Base-by-base conservation (phyloP, 208 protist species). In the Trypanosoma mega region DNA sequence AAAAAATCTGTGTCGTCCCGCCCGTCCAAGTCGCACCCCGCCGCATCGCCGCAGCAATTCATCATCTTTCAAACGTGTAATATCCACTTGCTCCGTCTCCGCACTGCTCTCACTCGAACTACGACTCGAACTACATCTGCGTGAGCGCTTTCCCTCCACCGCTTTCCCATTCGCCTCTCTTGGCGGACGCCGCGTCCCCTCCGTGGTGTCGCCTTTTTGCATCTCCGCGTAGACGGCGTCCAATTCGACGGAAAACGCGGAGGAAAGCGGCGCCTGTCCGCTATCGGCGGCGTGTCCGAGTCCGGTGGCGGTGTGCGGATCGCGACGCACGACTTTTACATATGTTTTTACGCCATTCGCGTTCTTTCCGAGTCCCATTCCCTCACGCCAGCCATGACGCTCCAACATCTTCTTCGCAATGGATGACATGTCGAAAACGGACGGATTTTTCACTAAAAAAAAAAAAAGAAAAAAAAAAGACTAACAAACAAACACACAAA, bases 361-460 rank as follows among this genome's bases (percentile, higher is more conserved):
- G 21, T 90, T 76, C 58, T 85, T 89, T n/a, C 88, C 88, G 5
- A 94, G 76, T 24, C 84, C 88, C 68, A 87, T 73, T 37, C 88
- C 88, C 41, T 91, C 80, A 63, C 87, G 88, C 85, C 88, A 94
- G 52, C 88, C 85, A 53, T 85, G 80, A 56, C 82, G 85, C 65
- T 87, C 80, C 72, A 94, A 61, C 80, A 92, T 85, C 49, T 82
- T 83, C 68, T 86, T 87, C 2, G 85, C 88, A 2, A 80, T 49
- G 3, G 80, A 68, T 1, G 82, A 87, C 82, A 93, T 92, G 14
- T 18, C 14, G 8, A 6, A 8, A n/a, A 55, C 26, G 44, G 20
- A 23, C 33, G 41, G 41, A 34, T 6, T 14, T 30, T 26, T 21
- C 11, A 65, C 41, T 9, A 59, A 52, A 18, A 62, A 58, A 50